A percentile compares a stretch with the other conserved stretches of the same genome.
Evolutionary conservation across 805 yeast species (phyloP).

Genomic region (Isabelozyma rhagii): DNA sequence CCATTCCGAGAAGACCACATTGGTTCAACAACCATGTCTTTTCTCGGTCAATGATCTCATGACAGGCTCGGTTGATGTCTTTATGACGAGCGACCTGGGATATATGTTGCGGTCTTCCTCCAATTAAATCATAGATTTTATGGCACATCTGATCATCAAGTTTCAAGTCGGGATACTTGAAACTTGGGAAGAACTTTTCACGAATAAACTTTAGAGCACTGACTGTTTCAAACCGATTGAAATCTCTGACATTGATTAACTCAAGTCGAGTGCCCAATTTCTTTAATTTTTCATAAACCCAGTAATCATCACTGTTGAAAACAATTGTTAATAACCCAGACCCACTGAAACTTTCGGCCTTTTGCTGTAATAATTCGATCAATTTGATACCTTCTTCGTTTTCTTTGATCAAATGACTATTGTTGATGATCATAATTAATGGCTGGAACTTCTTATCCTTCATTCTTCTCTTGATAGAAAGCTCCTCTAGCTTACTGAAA

Average conservation of each 20-base stretch:
- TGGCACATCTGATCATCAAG: constrained; percentile 42
- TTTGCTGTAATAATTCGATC: constrained; percentile 75
- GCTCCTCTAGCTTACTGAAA: constrained; percentile 68
- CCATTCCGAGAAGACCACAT: constrained; percentile 72
- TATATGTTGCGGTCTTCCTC: constrained; percentile 83
- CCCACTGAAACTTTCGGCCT: constrained; percentile 76
- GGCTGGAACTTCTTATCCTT: constrained; percentile 46
- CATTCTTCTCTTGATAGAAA: constrained; percentile 52
- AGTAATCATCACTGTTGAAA: constrained; percentile 80
- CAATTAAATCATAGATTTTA: constrained; percentile 63
- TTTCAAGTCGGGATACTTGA: constrained; percentile 32
- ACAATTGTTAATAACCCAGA: constrained; percentile 67
- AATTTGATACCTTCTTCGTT: constrained; percentile 71
- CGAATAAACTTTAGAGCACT: constrained; percentile 55
- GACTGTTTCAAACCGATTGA: constrained; percentile 52
- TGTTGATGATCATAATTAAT: constrained; percentile 66
- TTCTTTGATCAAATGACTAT: constrained; percentile 70
- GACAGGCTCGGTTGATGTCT: constrained; percentile 59
- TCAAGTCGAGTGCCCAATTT: constrained; percentile 72
- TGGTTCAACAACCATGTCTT: constrained; percentile 84
- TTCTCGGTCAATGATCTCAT: constrained; percentile 70
- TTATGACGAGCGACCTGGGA: constrained; percentile 62
- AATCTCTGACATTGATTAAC: constrained; percentile 64
- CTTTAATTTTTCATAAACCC: constrained; percentile 78
- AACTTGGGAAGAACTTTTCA: constrained; percentile 28